Conservation (phyloP, 352 stramenopile species). For the Aphanomyces euteiches region DNA sequence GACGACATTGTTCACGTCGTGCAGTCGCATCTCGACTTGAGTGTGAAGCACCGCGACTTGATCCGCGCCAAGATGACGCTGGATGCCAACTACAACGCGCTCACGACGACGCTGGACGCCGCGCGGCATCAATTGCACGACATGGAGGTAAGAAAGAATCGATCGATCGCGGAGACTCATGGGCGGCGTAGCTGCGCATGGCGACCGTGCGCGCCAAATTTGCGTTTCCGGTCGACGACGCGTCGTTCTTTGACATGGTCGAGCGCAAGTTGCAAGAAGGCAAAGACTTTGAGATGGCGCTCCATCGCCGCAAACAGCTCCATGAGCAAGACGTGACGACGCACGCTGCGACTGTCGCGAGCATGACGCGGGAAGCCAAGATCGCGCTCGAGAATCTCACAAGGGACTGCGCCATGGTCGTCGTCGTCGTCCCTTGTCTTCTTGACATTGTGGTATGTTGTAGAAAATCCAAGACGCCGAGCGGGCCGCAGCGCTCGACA, state of each 20-base stretch:
- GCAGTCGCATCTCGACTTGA: slow-evolving; percentile 15
- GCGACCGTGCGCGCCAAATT: slow-evolving; percentile 12
- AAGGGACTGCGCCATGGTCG: neutral
- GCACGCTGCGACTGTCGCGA: slow-evolving; percentile 11
- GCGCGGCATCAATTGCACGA: slow-evolving; percentile 19
- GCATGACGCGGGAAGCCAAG: slow-evolving; percentile 11
- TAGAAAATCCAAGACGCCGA: slow-evolving; percentile 28
- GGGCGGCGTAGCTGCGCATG: slow-evolving; percentile 1
- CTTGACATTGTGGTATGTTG: neutral
- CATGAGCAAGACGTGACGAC: slow-evolving; percentile 23
- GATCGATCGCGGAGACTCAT: neutral
- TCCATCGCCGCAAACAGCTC: slow-evolving; percentile 24
- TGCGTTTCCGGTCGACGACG: neutral
- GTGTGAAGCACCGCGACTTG: slow-evolving; percentile 26
- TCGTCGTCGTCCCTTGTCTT: neutral
- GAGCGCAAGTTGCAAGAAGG: slow-evolving; percentile 28
- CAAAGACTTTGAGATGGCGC: slow-evolving; percentile 27
- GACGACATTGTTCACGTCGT: slow-evolving; percentile 24
- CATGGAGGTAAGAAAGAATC: slow-evolving; percentile 20
- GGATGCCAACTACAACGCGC: slow-evolving; percentile 30
- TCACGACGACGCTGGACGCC: slow-evolving; percentile 7
- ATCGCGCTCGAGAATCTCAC: neutral
- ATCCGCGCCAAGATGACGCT: slow-evolving; percentile 24
- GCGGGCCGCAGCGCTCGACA: neutral
- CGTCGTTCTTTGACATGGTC: slow-evolving; percentile 9